Base-by-base conservation (phyloP, 257 asterid species). In the Solanum commersonii region DNA sequence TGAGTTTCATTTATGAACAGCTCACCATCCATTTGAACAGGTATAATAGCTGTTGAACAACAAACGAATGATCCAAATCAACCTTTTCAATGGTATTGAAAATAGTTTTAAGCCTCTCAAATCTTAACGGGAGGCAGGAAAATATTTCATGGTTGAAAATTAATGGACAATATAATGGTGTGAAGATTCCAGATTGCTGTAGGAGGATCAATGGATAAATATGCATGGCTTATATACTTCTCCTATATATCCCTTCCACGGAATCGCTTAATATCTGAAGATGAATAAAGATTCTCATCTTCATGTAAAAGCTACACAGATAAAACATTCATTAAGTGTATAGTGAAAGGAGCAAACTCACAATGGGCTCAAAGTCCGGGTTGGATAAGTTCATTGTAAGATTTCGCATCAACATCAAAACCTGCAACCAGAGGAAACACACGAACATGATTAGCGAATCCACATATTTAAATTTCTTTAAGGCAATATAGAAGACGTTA, bases 361-460 rank as follows among this genome's bases (percentile, higher is more conserved):
- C 98, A 78, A 95, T 89, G 86, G 98, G 93, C 91, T 95, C 98
- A 88, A 93, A 95, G 87, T 95, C 98, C 49, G 98, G 99, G 90
- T 90, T 94, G 73, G 98, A 90, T 92, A 96, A 92, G 93, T 96
- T 96, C 92, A 94, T 85, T 86, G 95, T 93, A 85, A 96, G 99
- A 90, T 96, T 96, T 87, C 91, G 93, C 97, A 95, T 95, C 96
- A 96, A 90, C 92, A 96, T 87, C 90, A 95, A 87, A 89, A 95
- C 99, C 99, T 96, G 96, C 95, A 93, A 88, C 90, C 90, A 83
- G 14, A 67, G 29, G 35, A 81, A 56, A 78, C 71, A 84, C 76
- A 65, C n/a, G 31, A 74, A 33, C 13, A 86, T 29, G 34, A 81
- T 49, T 72, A 71, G 33, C 18, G 6, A 34, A 11, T 44, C 59